These are phyloP conservation scores for Cercospora zeae-maydis DNA, from an alignment of 2,329 filamentous ascomycete genomes.

Conservation along the genomic window DNA sequence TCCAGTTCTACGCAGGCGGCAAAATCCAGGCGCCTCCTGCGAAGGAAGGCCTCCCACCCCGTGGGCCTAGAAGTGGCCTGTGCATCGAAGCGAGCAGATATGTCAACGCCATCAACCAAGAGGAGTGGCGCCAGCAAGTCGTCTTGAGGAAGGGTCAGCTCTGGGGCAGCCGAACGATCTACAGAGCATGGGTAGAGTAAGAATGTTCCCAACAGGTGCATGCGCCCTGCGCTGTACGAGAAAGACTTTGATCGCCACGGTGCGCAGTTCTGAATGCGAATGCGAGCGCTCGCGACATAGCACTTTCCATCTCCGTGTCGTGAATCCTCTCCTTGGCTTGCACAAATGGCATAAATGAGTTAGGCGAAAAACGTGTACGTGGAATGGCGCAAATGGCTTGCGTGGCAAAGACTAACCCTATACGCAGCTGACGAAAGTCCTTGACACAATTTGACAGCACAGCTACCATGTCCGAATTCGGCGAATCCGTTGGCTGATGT, in stretches of 20 bases:
- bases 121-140: slow-evolving; percentile 74
- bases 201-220: not conserved
- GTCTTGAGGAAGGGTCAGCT: slow-evolving; percentile 78
- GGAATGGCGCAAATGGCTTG: slow-evolving; percentile 2
- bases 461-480: no score
- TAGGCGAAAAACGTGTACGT: not conserved
- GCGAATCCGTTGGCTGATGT: no score
- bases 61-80: slow-evolving; percentile 70
- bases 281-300: not conserved
- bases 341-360: not conserved
- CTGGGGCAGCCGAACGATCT: slow-evolving; percentile 78
- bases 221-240: not conserved
- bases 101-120: slow-evolving; percentile 80
- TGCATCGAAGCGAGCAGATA: slow-evolving; percentile 90
- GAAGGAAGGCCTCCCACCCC: slow-evolving; percentile 56
- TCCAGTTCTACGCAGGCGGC: slow-evolving; percentile 94
- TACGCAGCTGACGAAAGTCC: no score
- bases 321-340: not conserved
- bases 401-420: not conserved
- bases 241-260: not conserved
- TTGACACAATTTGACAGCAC: no score
- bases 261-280: not conserved
- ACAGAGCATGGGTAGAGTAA: slow-evolving; percentile 72
- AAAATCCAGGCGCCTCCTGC: slow-evolving; percentile 71
- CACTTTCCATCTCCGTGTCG: not conserved